These are phyloP conservation scores for Scolecobasidium constrictum DNA, from an alignment of 2,329 filamentous ascomycete species.

Conservation along the genomic window DNA sequence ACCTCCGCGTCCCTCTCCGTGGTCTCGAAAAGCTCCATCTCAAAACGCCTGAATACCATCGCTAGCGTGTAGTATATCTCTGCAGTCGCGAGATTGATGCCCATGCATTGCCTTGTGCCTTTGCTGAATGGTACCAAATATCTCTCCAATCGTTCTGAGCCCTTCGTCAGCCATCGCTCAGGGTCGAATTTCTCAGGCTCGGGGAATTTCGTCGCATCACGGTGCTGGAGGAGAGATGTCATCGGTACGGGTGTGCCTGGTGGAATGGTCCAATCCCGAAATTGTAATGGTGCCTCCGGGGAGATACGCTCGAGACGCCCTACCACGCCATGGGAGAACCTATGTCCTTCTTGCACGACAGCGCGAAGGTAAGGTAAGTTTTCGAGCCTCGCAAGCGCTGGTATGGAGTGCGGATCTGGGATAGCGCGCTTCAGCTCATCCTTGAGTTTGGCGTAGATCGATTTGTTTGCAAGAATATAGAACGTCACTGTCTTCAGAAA, in stretches of 20 bases:
- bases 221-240: slow-evolving; percentile 21
- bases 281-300: slow-evolving; percentile 12
- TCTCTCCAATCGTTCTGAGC: slow-evolving; percentile 18
- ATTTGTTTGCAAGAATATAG: slow-evolving; percentile 9
- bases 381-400: slow-evolving; percentile 14
- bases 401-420: not conserved
- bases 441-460: not conserved
- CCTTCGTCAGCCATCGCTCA: slow-evolving; percentile 42
- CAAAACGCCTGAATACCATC: slow-evolving; percentile 5
- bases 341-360: slow-evolving; percentile 21
- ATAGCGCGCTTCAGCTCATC: not conserved
- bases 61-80: slow-evolving; percentile 8
- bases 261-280: slow-evolving; percentile 9
- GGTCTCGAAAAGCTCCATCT: slow-evolving; percentile 7
- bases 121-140: slow-evolving; percentile 55
- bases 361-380: slow-evolving; percentile 21
- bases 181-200: slow-evolving; percentile 16
- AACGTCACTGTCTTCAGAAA: slow-evolving; percentile 5
- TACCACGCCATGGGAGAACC: slow-evolving; percentile 19
- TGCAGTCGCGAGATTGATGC: slow-evolving; percentile 43
- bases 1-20: slow-evolving; percentile 5
- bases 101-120: slow-evolving; percentile 55
- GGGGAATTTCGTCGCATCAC: slow-evolving; percentile 10
- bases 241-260: slow-evolving; percentile 12
- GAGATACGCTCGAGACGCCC: slow-evolving; percentile 15